Evolutionary conservation across 169 alveolate genomes (phyloP).

Genomic region (Cryptosporidium andersoni): DNA sequence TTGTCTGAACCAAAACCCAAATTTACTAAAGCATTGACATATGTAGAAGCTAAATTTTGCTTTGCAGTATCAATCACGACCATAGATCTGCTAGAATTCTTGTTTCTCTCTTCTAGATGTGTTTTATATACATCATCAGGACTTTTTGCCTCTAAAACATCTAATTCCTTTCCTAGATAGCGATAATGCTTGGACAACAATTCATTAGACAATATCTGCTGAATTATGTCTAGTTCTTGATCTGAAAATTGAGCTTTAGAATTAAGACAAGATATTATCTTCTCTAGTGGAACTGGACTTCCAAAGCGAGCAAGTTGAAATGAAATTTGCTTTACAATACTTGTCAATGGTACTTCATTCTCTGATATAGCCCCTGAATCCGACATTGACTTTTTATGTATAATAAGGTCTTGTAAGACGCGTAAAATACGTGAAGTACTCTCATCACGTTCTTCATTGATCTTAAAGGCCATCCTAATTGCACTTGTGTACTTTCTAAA

Average conservation of each 20-base stretch:
- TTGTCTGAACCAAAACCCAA: slow-evolving; percentile 96
- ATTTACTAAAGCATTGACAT: slow-evolving; percentile 98
- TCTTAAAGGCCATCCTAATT: slow-evolving; percentile 18
- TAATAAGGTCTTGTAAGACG: no score
- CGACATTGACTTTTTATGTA: no score
- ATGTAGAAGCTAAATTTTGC: slow-evolving; percentile 95
- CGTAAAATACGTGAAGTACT: neutral
- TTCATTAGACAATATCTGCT: slow-evolving; percentile 86
- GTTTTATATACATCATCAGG: slow-evolving; percentile 93
- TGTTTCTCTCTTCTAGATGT: slow-evolving; percentile 85
- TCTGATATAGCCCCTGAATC: neutral
- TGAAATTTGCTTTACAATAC: slow-evolving; percentile 66
- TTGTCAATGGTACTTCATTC: slow-evolving; percentile 47
- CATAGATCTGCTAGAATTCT: slow-evolving; percentile 76
- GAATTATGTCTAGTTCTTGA: slow-evolving; percentile 64
- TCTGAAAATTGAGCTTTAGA: slow-evolving; percentile 14
- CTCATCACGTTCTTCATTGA: slow-evolving; percentile 47
- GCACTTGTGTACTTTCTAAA: slow-evolving; percentile 58
- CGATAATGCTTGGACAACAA: slow-evolving; percentile 84
- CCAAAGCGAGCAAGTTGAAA: slow-evolving; percentile 66
- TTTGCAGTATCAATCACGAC: slow-evolving; percentile 89
- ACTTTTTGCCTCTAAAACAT: slow-evolving; percentile 93
- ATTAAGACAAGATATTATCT: slow-evolving; percentile 15
- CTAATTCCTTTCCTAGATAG: slow-evolving; percentile 91
- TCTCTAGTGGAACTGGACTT: slow-evolving; percentile 57